phyloP scores from a whole-genome alignment of 257 asterid species.

The Penstemon newberryi region DNA sequence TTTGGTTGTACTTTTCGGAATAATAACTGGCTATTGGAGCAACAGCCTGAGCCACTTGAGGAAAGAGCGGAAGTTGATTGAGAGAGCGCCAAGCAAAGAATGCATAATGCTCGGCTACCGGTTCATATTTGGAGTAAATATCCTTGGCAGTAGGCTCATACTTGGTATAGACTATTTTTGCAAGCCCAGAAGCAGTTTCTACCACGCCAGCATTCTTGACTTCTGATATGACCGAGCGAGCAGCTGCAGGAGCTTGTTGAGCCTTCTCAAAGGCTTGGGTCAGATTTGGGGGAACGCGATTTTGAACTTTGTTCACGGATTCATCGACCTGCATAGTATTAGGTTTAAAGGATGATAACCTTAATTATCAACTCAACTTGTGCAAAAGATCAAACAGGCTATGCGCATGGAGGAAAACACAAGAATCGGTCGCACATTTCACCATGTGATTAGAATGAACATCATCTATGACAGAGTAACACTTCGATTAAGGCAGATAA shows the following conservation, averaged over 20 bases:
- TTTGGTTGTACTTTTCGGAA: constrained; percentile 68
- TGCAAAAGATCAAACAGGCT: background rate
- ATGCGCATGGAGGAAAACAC: background rate
- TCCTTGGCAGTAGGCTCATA: constrained; percentile 83
- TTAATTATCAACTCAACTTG: no score
- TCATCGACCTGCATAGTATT: constrained; percentile 61
- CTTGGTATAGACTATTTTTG: constrained; percentile 61
- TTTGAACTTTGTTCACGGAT: constrained; percentile 64
- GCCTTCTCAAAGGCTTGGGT: constrained; percentile 58
- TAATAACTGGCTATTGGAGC: constrained; percentile 72
- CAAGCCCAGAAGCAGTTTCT: constrained; percentile 75
- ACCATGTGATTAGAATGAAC: no score
- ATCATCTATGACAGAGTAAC: no score
- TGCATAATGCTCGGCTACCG: constrained; percentile 80
- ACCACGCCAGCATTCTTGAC: constrained; percentile 67
- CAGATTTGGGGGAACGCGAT: constrained; percentile 56
- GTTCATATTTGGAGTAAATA: constrained; percentile 73
- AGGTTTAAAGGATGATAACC: no score
- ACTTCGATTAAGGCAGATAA: no score
- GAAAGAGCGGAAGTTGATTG: constrained; percentile 72
- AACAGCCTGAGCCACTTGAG: constrained; percentile 67
- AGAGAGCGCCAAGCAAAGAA: constrained; percentile 64
- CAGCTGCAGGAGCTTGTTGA: constrained; percentile 65
- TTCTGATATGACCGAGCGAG: constrained; percentile 64
- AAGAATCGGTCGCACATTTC: background rate